Evolutionary conservation across 805 yeast species (phyloP).

Genomic region (Yarrowia yakushimensis): DNA sequence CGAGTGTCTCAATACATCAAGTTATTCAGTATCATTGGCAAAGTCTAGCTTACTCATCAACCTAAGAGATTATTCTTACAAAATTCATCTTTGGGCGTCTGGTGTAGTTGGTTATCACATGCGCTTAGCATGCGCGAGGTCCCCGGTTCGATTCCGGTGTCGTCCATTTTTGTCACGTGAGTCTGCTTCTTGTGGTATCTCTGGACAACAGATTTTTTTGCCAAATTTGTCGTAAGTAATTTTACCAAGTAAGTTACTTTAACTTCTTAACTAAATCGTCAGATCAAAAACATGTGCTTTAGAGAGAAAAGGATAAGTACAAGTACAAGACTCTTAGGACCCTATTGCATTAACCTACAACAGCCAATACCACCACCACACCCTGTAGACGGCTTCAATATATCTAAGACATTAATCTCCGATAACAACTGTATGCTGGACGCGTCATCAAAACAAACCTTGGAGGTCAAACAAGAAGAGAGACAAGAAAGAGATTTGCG

Average conservation of each 20-base stretch:
- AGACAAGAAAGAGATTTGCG: too few species aligned
- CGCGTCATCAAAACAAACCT: constrained; percentile 8
- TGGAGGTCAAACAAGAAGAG: not conserved
- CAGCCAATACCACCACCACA: not conserved
- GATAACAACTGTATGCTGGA: not conserved
- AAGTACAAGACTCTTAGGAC: too few species aligned
- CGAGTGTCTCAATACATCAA: too few species aligned
- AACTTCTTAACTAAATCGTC: too few species aligned
- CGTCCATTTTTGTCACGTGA: constrained; percentile 17
- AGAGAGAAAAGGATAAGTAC: too few species aligned
- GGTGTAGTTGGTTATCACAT: constrained; percentile 5
- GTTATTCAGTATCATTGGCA: too few species aligned
- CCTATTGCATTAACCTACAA: too few species aligned
- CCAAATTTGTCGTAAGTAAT: too few species aligned
- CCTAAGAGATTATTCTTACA: too few species aligned
- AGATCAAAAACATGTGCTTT: too few species aligned
- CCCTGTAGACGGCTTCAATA: not conserved
- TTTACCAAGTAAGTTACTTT: too few species aligned
- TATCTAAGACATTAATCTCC: constrained; percentile 4
- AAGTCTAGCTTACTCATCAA: too few species aligned
- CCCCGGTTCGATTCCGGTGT: constrained; percentile 7
- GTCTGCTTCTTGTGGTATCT: not conserved
- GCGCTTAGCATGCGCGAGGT: constrained; percentile 14
- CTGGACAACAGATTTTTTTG: not conserved
- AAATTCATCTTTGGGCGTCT: not conserved